These are phyloP conservation scores for Aaosphaeria pasadenensis DNA, from an alignment of 2,329 filamentous ascomycete species.

Conservation along the genomic window DNA sequence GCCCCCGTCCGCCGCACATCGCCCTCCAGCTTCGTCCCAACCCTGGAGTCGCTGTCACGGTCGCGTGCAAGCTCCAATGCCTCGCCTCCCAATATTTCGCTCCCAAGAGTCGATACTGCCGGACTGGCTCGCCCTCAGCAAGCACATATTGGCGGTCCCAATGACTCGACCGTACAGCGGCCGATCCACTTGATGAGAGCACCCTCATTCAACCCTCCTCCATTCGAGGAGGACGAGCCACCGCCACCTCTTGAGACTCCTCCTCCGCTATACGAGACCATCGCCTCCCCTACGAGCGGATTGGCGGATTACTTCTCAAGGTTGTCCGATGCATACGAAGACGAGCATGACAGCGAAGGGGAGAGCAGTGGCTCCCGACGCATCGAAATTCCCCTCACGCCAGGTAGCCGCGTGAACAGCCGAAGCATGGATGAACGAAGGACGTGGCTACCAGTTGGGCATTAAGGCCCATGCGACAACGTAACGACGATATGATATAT, in stretches of 20 bases:
- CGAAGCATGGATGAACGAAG: conserved; percentile 63
- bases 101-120: conserved; percentile 29
- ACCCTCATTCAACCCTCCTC: conserved; percentile 84
- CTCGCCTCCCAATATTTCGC: conserved; percentile 8
- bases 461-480: conserved; percentile 12
- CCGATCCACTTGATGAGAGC: conserved; percentile 82
- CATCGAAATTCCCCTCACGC: conserved; percentile 60
- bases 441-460: conserved; percentile 50
- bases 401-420: conserved; percentile 57
- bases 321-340: conserved; percentile 62
- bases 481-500: background rate
- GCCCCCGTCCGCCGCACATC: conserved; percentile 54
- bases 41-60: conserved; percentile 55
- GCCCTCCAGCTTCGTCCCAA: conserved; percentile 52
- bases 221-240: conserved; percentile 77
- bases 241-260: conserved; percentile 74
- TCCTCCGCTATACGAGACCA: conserved; percentile 78
- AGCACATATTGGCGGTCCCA: conserved; percentile 45
- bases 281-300: conserved; percentile 68
- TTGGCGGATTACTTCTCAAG: conserved; percentile 86
- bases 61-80: conserved; percentile 25
- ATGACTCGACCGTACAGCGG: conserved; percentile 51
- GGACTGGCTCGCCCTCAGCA: conserved; percentile 51
- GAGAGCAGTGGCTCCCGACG: conserved; percentile 47
- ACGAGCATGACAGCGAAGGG: conserved; percentile 52